phyloP scores from a whole-genome alignment of 2,329 filamentous ascomycete genomes.

The Pseudogymnoascus sp. region DNA sequence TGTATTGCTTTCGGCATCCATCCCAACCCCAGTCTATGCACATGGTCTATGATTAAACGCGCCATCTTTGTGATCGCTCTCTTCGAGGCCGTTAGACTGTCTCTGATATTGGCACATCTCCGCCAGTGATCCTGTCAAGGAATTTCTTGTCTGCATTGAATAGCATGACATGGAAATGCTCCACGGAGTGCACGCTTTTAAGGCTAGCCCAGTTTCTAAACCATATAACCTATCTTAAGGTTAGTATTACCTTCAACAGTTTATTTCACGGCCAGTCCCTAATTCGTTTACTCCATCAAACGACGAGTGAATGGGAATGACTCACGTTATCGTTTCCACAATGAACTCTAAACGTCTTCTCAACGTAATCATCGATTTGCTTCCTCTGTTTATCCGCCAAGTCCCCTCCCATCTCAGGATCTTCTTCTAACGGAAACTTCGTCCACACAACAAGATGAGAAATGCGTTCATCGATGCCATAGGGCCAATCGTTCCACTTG shows the following conservation, averaged over 20 bases:
- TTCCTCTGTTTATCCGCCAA: slow-evolving; percentile 54
- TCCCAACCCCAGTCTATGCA: neutral
- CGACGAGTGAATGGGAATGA: slow-evolving; percentile 12
- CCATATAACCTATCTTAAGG: slow-evolving; percentile 51
- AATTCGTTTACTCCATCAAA: slow-evolving; percentile 7
- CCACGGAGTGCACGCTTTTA: slow-evolving; percentile 78
- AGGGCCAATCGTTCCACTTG: slow-evolving; percentile 89
- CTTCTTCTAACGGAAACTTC: slow-evolving; percentile 71
- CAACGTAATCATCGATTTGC: slow-evolving; percentile 64
- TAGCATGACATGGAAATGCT: slow-evolving; percentile 94
- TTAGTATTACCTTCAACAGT: slow-evolving; percentile 29
- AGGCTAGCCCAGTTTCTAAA: slow-evolving; percentile 83
- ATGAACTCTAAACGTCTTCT: slow-evolving; percentile 50
- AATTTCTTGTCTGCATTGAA: slow-evolving; percentile 65
- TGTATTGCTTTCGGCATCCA: neutral
- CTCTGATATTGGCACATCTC: slow-evolving; percentile 58
- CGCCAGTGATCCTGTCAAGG: slow-evolving; percentile 59
- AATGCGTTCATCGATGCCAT: slow-evolving; percentile 69
- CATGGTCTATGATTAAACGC: neutral
- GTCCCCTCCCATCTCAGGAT: slow-evolving; percentile 48
- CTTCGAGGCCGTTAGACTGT: slow-evolving; percentile 17
- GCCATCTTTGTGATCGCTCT: neutral
- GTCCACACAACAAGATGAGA: slow-evolving; percentile 89
- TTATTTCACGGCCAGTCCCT: slow-evolving; percentile 22
- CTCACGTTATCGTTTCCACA: slow-evolving; percentile 46